Percentiles rank a stretch among this genome's conserved stretches.
Conservation (phyloP, 805 yeast species). For the Myxozyma nipponensis region DNA sequence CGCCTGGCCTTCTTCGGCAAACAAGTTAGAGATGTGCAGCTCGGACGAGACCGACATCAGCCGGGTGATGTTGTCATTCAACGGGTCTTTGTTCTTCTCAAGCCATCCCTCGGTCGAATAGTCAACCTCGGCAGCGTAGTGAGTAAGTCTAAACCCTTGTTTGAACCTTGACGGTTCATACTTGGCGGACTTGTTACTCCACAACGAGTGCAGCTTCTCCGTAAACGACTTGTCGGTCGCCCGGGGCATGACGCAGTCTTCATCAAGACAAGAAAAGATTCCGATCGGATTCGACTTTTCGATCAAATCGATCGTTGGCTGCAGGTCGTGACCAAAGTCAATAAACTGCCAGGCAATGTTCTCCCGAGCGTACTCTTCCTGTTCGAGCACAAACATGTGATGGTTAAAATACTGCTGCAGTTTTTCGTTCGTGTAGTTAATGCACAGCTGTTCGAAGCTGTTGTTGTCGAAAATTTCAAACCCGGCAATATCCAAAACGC, state of each 20-base stretch:
- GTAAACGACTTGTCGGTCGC: slow-evolving; percentile 79
- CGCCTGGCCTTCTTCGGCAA: slow-evolving; percentile 40
- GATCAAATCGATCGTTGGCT: slow-evolving; percentile 88
- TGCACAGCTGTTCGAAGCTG: slow-evolving; percentile 95
- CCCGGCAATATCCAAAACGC: slow-evolving; percentile 95
- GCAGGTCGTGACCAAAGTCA: slow-evolving; percentile 92
- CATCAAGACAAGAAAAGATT: slow-evolving; percentile 80
- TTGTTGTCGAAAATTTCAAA: slow-evolving; percentile 94
- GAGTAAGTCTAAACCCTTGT: slow-evolving; percentile 77
- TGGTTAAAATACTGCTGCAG: slow-evolving; percentile 96
- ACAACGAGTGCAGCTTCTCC: slow-evolving; percentile 66
- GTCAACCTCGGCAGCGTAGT: slow-evolving; percentile 96
- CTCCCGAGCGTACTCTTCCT: slow-evolving; percentile 92
- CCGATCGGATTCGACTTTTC: slow-evolving; percentile 76
- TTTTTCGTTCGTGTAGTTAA: slow-evolving; percentile 88
- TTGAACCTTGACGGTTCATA: slow-evolving; percentile 71
- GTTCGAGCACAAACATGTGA: slow-evolving; percentile 92
- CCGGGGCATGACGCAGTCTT: slow-evolving; percentile 92
- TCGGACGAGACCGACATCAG: slow-evolving; percentile 58
- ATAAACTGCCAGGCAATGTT: slow-evolving; percentile 90
- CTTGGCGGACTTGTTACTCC: slow-evolving; percentile 53
- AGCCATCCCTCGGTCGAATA: slow-evolving; percentile 91
- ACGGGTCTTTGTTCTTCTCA: slow-evolving; percentile 89
- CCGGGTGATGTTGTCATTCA: slow-evolving; percentile 67
- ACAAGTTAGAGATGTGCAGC: slow-evolving; percentile 53